Conservation (phyloP, 768 basidiomycete species). For the Hemileccinum rubropunctum region DNA sequence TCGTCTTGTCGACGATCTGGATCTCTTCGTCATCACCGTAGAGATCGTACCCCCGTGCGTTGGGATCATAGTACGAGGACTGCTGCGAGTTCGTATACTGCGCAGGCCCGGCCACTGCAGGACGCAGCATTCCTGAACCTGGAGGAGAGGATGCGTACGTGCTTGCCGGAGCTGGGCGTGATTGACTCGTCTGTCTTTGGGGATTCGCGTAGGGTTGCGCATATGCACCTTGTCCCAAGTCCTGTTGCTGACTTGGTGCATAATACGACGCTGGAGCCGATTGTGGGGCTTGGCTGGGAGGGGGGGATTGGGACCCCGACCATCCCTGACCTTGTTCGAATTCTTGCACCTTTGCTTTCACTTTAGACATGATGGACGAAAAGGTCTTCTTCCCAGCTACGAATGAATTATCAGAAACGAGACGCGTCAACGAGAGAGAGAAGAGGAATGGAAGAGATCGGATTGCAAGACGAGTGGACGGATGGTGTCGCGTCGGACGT, state of each 20-base stretch:
- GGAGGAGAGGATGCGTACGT: conserved; percentile 12
- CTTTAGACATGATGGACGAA: conserved; percentile 66
- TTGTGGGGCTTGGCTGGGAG: neutral
- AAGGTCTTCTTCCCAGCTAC: conserved; percentile 79
- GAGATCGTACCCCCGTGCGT: conserved; percentile 29
- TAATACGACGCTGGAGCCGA: neutral
- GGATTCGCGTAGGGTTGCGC: neutral
- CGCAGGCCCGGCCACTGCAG: neutral
- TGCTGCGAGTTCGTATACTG: too few species aligned
- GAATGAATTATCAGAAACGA: neutral
- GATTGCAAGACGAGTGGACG: too few species aligned
- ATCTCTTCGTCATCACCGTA: conserved; percentile 17
- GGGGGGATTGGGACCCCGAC: conserved; percentile 11
- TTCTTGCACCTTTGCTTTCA: conserved; percentile 83
- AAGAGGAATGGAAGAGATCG: too few species aligned
- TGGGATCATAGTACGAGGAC: conserved; percentile 37
- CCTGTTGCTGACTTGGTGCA: conserved; percentile 1
- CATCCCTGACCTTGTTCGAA: conserved; percentile 50
- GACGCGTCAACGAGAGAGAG: neutral
- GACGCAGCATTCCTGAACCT: conserved; percentile 5
- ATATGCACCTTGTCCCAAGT: conserved; percentile 2
- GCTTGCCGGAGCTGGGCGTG: neutral
- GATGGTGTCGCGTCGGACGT: conserved; percentile 23
- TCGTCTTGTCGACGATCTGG: conserved; percentile 7
- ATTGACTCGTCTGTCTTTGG: conserved; percentile 5